Conservation (phyloP, 306 rosid species). For the Cajanus cajan region DNA sequence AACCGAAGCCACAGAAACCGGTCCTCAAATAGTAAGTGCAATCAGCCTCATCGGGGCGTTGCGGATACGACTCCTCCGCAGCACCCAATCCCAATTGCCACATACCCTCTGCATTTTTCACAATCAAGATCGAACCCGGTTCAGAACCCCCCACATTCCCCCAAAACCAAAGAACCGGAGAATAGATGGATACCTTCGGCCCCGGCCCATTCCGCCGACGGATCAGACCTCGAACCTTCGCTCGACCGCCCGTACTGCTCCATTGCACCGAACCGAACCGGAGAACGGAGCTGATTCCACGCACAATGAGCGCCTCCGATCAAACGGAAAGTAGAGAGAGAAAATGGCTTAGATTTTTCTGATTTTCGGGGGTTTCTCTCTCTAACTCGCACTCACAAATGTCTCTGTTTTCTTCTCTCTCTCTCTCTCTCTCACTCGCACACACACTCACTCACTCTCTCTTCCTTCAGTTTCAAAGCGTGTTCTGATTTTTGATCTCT, state of each 20-base stretch:
- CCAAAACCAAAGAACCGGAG: conserved; percentile 28
- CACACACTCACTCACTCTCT: conserved; percentile 26
- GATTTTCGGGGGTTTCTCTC: conserved; percentile 39
- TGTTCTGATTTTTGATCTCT: conserved; percentile 41
- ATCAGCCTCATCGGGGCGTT: conserved; percentile 75
- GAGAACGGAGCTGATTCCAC: conserved; percentile 27
- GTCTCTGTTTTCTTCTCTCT: conserved; percentile 21
- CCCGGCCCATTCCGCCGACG: conserved; percentile 73
- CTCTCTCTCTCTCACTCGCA: conserved; percentile 22
- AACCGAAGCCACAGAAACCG: conserved; percentile 91
- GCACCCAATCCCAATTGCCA: conserved; percentile 67
- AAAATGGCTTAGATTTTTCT: background rate
- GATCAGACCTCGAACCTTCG: conserved; percentile 83
- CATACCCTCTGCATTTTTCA: conserved; percentile 63
- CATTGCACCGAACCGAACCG: conserved; percentile 62
- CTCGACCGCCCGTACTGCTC: conserved; percentile 72
- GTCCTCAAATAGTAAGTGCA: conserved; percentile 85
- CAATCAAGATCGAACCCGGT: conserved; percentile 49
- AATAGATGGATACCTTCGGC: conserved; percentile 53
- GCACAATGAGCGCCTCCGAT: conserved; percentile 58
- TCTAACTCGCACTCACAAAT: conserved; percentile 21
- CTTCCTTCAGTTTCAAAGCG: conserved; percentile 52
- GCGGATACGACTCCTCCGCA: conserved; percentile 71
- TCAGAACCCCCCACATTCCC: conserved; percentile 40
- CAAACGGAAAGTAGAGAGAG: conserved; percentile 46